Percentiles rank a stretch among this genome's conserved stretches.
Conservation (phyloP, 2,329 filamentous ascomycete species). For the Penicillium sp. region DNA sequence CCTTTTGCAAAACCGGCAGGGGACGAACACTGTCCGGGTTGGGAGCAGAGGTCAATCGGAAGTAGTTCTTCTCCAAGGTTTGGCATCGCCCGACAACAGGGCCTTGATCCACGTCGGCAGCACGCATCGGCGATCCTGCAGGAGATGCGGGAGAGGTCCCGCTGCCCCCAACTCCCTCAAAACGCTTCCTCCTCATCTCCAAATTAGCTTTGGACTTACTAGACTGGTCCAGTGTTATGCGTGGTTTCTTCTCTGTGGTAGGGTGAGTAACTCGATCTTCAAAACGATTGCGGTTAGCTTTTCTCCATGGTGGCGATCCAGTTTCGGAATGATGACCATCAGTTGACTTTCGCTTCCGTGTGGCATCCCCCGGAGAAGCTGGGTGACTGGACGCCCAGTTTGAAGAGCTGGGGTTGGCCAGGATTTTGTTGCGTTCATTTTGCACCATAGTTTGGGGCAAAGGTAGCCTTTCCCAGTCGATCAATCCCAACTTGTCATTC, state of each 20-base stretch:
- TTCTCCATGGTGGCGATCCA: conserved; percentile 69
- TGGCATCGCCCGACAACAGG: conserved; percentile 86
- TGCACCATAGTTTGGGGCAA: conserved; percentile 82
- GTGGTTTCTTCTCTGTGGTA: conserved; percentile 52
- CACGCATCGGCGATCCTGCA: conserved; percentile 50
- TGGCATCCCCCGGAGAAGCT: conserved; percentile 32
- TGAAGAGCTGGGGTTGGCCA: conserved; percentile 48
- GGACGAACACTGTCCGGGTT: conserved; percentile 88
- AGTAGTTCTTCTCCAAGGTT: conserved; percentile 86
- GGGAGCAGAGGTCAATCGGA: conserved; percentile 87
- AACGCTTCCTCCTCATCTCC: conserved; percentile 87
- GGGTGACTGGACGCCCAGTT: conserved; percentile 33
- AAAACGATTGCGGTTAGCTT: conserved; percentile 63
- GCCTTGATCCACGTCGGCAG: conserved; percentile 49
- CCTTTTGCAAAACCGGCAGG: conserved; percentile 73
- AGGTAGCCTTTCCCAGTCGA: conserved; percentile 81
- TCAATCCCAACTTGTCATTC: conserved; percentile 65
- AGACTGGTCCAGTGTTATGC: conserved; percentile 54
- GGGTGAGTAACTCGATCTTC: conserved; percentile 74
- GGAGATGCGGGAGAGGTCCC: conserved; percentile 42
- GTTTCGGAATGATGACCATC: conserved; percentile 58
- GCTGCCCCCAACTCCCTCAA: conserved; percentile 58
- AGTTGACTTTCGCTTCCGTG: conserved; percentile 81
- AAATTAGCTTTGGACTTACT: conserved; percentile 89
- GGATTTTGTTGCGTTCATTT: conserved; percentile 60